Conservation (phyloP, 192 early-diverging fungal genomes). For the Rhizophlyctis rosea region DNA sequence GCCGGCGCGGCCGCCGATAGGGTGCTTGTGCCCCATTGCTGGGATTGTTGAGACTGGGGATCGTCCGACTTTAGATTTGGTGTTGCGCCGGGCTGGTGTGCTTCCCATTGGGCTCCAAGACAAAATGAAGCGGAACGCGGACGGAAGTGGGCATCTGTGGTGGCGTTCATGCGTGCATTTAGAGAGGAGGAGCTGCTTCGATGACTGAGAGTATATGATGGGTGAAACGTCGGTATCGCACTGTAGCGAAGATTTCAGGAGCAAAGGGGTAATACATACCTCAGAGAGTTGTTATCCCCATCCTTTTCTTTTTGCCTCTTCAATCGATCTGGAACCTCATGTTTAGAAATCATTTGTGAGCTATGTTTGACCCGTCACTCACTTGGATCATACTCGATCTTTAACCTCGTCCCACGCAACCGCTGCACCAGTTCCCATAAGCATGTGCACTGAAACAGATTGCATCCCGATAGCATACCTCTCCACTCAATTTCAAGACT, state of each 20-base stretch:
- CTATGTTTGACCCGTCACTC: neutral
- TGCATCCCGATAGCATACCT: neutral
- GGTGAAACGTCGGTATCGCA: too few species aligned
- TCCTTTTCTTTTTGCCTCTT: neutral
- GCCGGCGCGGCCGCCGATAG: neutral
- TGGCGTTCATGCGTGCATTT: too few species aligned
- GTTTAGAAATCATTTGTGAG: neutral
- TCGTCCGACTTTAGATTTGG: neutral
- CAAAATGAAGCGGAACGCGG: neutral
- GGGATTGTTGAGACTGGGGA: neutral
- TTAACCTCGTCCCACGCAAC: neutral
- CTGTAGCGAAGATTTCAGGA: neutral
- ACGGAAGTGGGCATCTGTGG: neutral
- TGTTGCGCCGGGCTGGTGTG: neutral
- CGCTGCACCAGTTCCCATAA: neutral
- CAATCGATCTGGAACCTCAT: neutral
- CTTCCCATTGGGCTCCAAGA: neutral
- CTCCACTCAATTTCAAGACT: conserved; percentile 2
- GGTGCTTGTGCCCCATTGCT: neutral
- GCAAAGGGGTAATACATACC: neutral
- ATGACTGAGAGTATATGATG: too few species aligned
- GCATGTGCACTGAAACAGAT: neutral
- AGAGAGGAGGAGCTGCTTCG: too few species aligned
- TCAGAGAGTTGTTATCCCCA: neutral
- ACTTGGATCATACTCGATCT: conserved; percentile 2